Base-by-base conservation (phyloP, 164 flowering plant genomes). In the Amborella trichopoda region DNA sequence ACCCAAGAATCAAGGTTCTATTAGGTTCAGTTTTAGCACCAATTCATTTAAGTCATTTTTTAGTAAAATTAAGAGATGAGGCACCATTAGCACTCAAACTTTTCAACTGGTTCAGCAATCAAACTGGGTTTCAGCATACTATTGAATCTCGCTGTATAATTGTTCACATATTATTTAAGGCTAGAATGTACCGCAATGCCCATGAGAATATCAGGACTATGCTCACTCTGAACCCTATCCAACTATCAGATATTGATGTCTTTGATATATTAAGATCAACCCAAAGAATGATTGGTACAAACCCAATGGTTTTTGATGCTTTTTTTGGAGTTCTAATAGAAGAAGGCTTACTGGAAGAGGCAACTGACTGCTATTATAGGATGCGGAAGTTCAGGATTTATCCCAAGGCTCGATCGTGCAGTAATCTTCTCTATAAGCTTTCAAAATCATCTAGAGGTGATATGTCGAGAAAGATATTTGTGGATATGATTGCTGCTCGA, bases 301-400 rank as follows among this genome's bases (percentile, higher is more conserved):
- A 81, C 20, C 81, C 53, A 62, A 87, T 85, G 6, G 94, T 81
- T 6, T 87, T 87, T 52, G 87, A 87, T 58, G 70, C 75, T 16
- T 60, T 87, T 28, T 87, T 87, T 55, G 61, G 83, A 48, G 80
- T 68, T 20, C 63, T 81, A 54, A 60, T 68, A 19, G 94, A 83
- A 33, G 52, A 78, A 46, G 85, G 72, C 6, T 56, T 72, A 71
- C 64, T 83, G 27, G 83, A 79, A 47, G 83, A 75, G 49, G 90
- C 96, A 3, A 67, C 41, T 9, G 63, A 74, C 22, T 81, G 87
- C 56, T 87, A 83, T 52, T 26, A 21, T n/a, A 77, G 49, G 63
- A 81, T 83, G 96, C 75, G 41, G 50, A 59, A 44, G 56, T 71
- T 55, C 54, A 73, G 60, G 58, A 58, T 79, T 33, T 67, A 77